Base-by-base conservation (phyloP, 2,329 filamentous ascomycete genomes). In the Sarocladiaceae sp. region DNA sequence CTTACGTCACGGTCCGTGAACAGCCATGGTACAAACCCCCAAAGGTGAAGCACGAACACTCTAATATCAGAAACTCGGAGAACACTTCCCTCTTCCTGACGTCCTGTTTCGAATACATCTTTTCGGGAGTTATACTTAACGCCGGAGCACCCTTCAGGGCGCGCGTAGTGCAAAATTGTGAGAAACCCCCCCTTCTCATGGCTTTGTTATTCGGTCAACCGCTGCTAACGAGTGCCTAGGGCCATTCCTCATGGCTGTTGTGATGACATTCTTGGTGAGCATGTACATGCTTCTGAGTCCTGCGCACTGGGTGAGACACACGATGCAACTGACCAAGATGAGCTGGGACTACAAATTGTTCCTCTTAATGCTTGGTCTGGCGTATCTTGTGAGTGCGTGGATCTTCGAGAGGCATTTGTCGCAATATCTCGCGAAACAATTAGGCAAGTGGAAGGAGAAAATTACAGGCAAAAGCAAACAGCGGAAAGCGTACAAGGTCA, bases 81-180 rank as follows among this genome's bases (percentile, higher is more conserved):
- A 97, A 99, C 62, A 96, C 93, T 0, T 84, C 88, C 0, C 74
- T 99, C 1, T 99, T 99, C 73, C 72, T 97, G 26, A 76, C 92
- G 4, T 95, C 88, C 2, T 97, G 91, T 66, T 97, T 92, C 63
- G 92, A 97, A 66, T 99, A 99, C 67, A 95, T 96, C 33, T 77
- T 97, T 20, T 88, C 90, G 0, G 94, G 90, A 3, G 79, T 97
- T 35, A 87, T 97, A 1, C 77, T 99, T 26, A 96, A 88, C 60
- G 90, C 94, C n/a, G 95, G 94, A 1, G 84, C 82, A 29, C 94
- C 94, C 1, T 99, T 96, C 72, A 80, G 94, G 51, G 88, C 94
- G 61, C 80, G 82, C 15, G 90, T 91, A 74, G 75, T 75, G 17
- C 79, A 87, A 54, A 99, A 99, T 64, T 82, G 88, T 91, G 68